Evolutionary conservation across 805 yeast species (phyloP).

Genomic region (Teunomyces gatunensis): DNA sequence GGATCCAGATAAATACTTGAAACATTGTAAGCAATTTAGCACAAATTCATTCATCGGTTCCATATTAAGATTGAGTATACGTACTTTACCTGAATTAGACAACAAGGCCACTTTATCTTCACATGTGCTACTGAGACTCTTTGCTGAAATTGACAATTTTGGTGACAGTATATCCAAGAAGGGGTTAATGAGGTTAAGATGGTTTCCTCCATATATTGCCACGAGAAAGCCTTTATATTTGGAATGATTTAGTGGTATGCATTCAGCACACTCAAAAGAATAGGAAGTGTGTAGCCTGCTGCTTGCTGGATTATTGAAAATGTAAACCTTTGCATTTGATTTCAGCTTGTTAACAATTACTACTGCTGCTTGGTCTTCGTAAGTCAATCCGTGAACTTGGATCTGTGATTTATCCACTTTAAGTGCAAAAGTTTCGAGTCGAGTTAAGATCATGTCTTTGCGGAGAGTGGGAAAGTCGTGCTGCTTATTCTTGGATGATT

Average conservation of each 20-base stretch:
- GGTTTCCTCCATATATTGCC: constrained; percentile 33
- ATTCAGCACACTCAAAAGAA: constrained; percentile 33
- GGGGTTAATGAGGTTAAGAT: constrained; percentile 51
- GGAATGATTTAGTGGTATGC: constrained; percentile 33
- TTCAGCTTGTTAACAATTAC: constrained; percentile 48
- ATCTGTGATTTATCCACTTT: constrained; percentile 29
- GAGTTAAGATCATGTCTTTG: constrained; percentile 72
- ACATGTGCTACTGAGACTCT: constrained; percentile 25
- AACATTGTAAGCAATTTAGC: constrained; percentile 43
- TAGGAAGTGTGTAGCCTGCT: constrained; percentile 28
- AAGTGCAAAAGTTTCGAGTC: constrained; percentile 44
- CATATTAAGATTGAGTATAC: constrained; percentile 34
- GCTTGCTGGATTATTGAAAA: constrained; percentile 39
- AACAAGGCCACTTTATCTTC: constrained; percentile 26
- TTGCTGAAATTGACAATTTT: constrained; percentile 15
- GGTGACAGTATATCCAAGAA: constrained; percentile 49
- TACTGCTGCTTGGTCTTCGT: constrained; percentile 59
- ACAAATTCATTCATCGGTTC: constrained; percentile 48
- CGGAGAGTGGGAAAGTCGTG: constrained; percentile 38
- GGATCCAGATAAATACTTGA: constrained; percentile 57
- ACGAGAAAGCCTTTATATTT: constrained; percentile 46
- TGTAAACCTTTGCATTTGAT: constrained; percentile 47
- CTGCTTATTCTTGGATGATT: constrained; percentile 17
- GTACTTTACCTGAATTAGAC: constrained; percentile 17
- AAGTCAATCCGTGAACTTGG: constrained; percentile 38